Evolutionary conservation across 2,329 filamentous ascomycete species (phyloP).

Genomic region (Blumeria hordei): DNA sequence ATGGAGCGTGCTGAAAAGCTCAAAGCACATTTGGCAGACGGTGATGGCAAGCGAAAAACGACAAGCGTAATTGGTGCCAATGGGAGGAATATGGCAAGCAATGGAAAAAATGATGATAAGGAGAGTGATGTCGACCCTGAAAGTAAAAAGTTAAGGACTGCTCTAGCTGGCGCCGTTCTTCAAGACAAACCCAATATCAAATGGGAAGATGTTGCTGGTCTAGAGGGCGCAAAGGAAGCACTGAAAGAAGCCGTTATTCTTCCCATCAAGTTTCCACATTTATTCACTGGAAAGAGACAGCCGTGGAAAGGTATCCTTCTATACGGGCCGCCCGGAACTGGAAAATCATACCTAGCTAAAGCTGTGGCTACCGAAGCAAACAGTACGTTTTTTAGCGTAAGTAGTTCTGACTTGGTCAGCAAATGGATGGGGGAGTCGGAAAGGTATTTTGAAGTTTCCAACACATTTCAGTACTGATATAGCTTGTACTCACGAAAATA

Average conservation of each 20-base stretch:
- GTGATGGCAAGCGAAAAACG: constrained; percentile 46
- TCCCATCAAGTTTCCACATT: constrained; percentile 92
- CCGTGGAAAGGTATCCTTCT: constrained; percentile 96
- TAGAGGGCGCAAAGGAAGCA: constrained; percentile 87
- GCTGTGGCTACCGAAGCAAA: constrained; percentile 96
- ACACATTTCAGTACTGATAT: background rate
- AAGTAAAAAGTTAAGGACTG: constrained; percentile 80
- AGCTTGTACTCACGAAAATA: background rate
- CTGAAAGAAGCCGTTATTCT: constrained; percentile 93
- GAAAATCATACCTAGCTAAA: constrained; percentile 93
- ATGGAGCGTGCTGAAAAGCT: constrained; percentile 98
- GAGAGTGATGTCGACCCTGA: constrained; percentile 57
- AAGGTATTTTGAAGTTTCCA: constrained; percentile 32
- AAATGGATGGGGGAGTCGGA: constrained; percentile 99
- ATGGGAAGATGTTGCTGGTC: constrained; percentile 93
- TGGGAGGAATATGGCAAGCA: constrained; percentile 35
- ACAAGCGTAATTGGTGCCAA: constrained; percentile 49
- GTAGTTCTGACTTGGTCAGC: constrained; percentile 86
- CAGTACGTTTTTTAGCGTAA: constrained; percentile 97
- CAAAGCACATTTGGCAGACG: constrained; percentile 64
- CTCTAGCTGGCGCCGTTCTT: constrained; percentile 74
- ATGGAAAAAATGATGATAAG: constrained; percentile 32
- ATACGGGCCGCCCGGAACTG: constrained; percentile 87
- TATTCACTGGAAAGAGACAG: constrained; percentile 88
- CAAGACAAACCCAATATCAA: constrained; percentile 89